Conservation (phyloP, 768 basidiomycete genomes). For the Lactarius sanguifluus region DNA sequence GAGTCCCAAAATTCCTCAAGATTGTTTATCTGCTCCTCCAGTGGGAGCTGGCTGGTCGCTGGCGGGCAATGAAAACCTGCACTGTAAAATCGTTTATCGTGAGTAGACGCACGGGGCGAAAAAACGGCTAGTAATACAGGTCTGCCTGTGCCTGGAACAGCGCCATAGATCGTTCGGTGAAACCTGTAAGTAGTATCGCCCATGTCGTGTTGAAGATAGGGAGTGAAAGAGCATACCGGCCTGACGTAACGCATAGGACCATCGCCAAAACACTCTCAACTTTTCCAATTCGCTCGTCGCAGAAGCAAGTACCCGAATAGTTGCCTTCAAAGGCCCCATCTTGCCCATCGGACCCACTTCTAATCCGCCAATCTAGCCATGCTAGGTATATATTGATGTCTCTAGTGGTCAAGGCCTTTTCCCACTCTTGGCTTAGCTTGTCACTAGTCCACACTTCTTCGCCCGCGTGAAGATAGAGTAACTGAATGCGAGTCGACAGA, state of each 20-base stretch:
- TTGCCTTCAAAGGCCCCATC: conserved; percentile 56
- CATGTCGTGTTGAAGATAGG: conserved; percentile 4
- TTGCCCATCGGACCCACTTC: conserved; percentile 47
- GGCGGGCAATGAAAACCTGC: conserved; percentile 54
- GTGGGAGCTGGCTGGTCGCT: conserved; percentile 43
- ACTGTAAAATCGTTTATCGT: conserved; percentile 38
- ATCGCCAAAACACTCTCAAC: conserved; percentile 71
- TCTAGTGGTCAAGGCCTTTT: conserved; percentile 53
- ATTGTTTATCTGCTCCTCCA: conserved; percentile 50
- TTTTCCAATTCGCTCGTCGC: conserved; percentile 50
- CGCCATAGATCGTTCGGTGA: conserved; percentile 68
- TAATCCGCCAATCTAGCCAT: conserved; percentile 77
- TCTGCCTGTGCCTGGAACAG: conserved; percentile 85
- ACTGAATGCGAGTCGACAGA: conserved; percentile 49
- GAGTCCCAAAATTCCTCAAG: conserved; percentile 87
- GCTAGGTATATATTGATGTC: conserved; percentile 68
- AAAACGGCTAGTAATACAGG: conserved; percentile 50
- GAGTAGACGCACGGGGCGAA: not conserved
- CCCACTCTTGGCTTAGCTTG: conserved; percentile 66
- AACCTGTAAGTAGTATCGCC: conserved; percentile 47
- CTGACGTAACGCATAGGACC: conserved; percentile 56
- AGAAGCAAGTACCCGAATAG: conserved; percentile 45
- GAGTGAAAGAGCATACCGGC: conserved; percentile 52
- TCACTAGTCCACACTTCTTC: conserved; percentile 67
- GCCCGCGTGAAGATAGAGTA: conserved; percentile 68